Evolutionary conservation across 495 filamentous ascomycete genomes (phyloP).

Genomic region (Penicillium bovifimosum): DNA sequence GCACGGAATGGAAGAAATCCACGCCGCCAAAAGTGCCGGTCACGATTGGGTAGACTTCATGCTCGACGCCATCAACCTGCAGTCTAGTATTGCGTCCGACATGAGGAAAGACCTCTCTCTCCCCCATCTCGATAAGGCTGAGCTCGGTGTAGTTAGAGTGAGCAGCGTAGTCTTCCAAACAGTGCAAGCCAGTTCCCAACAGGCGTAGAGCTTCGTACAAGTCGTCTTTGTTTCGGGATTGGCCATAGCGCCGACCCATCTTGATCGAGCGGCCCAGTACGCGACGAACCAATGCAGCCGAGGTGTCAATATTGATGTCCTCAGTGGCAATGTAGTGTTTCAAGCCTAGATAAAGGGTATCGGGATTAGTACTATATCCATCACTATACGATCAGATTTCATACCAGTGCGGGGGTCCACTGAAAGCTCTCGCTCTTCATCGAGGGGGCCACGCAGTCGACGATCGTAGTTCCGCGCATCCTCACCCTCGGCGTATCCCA

Average conservation of each 20-base stretch:
- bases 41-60: conserved; percentile 67
- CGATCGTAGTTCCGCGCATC: conserved; percentile 79
- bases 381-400: not conserved
- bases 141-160: conserved; percentile 90
- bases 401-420: conserved; percentile 63
- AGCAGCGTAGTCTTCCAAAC: conserved; percentile 87
- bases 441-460: conserved; percentile 72
- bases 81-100: conserved; percentile 67
- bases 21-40: conserved; percentile 93
- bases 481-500: conserved; percentile 72
- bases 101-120: conserved; percentile 74
- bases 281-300: conserved; percentile 64
- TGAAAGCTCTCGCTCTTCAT: conserved; percentile 70
- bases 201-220: conserved; percentile 80
- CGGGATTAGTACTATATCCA: not conserved
- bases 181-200: conserved; percentile 81
- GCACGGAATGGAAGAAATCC: conserved; percentile 79
- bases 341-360: conserved; percentile 50
- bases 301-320: conserved; percentile 64
- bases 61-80: conserved; percentile 55
- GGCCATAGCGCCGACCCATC: conserved; percentile 64
- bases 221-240: conserved; percentile 58
- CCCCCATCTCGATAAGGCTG: conserved; percentile 76
- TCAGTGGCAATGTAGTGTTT: conserved; percentile 93
- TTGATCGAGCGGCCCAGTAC: conserved; percentile 68